phyloP scores from a whole-genome alignment of 495 filamentous ascomycete species.

The Geoglossum glabrum region DNA sequence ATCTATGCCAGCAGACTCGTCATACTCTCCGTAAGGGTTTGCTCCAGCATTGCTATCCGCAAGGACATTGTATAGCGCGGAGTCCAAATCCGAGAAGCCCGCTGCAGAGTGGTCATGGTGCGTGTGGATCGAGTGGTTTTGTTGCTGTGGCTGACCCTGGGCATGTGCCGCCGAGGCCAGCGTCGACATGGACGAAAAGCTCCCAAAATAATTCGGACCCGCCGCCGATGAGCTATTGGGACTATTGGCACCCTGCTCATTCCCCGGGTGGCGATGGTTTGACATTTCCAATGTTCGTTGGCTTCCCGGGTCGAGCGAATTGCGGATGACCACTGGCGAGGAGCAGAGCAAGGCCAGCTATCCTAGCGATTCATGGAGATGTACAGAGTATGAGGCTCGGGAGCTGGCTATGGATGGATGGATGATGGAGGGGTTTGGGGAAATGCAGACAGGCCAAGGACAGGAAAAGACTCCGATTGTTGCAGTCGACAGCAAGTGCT shows the following conservation, averaged over 20 bases:
- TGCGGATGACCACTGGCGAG: not conserved
- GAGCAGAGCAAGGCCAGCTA: not conserved
- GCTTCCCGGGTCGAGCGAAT: not conserved
- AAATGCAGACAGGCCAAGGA: not conserved
- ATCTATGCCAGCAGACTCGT: not conserved
- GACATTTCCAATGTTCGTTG: not conserved
- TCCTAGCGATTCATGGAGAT: not conserved
- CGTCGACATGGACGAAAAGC: conserved; percentile 5
- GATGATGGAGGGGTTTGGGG: no score
- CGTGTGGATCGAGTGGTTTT: not conserved
- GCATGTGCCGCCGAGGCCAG: conserved; percentile 6
- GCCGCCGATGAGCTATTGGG: not conserved
- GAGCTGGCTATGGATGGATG: not conserved
- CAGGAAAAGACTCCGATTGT: not conserved
- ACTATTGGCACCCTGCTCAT: not conserved
- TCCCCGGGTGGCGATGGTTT: not conserved
- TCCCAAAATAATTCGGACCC: conserved; percentile 3
- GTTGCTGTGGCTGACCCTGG: conserved; percentile 2
- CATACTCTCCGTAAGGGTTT: not conserved
- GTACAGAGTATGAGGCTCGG: not conserved
- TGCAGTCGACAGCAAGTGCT: not conserved
- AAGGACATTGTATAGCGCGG: not conserved
- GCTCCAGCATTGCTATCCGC: not conserved
- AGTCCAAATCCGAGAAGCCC: not conserved
- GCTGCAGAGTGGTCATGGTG: not conserved